phyloP scores from a whole-genome alignment of 441 rosid genomes.

The Gossypium aridum region DNA sequence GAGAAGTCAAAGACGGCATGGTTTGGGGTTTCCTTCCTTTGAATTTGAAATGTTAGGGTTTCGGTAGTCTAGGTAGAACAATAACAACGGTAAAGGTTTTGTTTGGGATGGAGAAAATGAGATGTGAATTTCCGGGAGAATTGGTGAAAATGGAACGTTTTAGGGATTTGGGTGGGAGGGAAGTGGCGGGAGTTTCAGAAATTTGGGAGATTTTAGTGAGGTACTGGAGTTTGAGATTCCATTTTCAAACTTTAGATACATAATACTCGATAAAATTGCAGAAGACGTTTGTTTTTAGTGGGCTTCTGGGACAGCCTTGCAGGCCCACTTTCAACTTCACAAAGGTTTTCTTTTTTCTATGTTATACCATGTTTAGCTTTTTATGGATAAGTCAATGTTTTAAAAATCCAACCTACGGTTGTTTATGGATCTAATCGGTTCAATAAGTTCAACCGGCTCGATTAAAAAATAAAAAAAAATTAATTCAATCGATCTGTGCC shows the following conservation, averaged over 20 bases:
- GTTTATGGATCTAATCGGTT: background rate
- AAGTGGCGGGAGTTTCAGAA: constrained; percentile 7
- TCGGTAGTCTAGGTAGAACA: background rate
- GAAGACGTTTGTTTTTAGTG: background rate
- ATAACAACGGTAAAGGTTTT: background rate
- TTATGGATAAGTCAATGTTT: background rate
- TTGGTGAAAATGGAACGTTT: background rate
- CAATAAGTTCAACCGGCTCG: no score
- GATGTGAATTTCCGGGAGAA: background rate
- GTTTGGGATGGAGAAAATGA: background rate
- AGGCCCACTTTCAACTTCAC: background rate
- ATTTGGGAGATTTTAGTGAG: constrained; percentile 1
- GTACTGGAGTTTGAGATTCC: background rate
- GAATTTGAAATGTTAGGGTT: background rate
- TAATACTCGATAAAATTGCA: background rate
- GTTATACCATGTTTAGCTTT: background rate
- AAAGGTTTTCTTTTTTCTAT: background rate
- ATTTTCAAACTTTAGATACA: background rate
- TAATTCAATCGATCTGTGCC: no score
- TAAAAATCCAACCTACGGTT: no score
- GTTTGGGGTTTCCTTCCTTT: background rate
- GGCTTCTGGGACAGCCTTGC: background rate
- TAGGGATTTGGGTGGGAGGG: background rate
- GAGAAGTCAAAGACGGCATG: constrained; percentile 70
- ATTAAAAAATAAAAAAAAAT: no score